These are phyloP conservation scores for Dictyostelium capitatum DNA, from an alignment of 78 protist species.

Conservation along the genomic window DNA sequence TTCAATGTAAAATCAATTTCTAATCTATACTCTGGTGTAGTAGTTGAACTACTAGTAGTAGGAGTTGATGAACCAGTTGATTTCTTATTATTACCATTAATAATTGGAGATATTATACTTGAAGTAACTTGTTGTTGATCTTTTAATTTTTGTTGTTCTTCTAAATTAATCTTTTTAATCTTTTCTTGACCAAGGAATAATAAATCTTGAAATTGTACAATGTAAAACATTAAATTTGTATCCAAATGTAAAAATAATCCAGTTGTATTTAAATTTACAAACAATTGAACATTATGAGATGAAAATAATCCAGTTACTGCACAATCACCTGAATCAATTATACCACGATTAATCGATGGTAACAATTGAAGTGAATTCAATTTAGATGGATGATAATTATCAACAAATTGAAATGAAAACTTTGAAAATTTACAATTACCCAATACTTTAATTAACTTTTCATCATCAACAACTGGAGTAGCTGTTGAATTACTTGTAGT, in stretches of 20 bases:
- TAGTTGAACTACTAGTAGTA: background rate
- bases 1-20: conserved; percentile 69
- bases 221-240: conserved; percentile 52
- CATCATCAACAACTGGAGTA: background rate
- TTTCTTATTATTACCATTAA: background rate
- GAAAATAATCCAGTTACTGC: conserved; percentile 42
- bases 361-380: conserved; percentile 27
- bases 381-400: conserved; percentile 62
- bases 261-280: conserved; percentile 56
- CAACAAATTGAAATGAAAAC: conserved; percentile 73
- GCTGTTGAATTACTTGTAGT: too few species aligned
- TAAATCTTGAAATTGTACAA: conserved; percentile 65
- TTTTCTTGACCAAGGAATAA: conserved; percentile 67
- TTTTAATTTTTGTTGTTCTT: conserved; percentile 14
- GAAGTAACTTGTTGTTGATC: conserved; percentile 8
- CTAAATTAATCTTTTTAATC: conserved; percentile 38
- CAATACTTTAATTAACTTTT: conserved; percentile 14
- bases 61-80: background rate
- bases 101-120: conserved; percentile 1
- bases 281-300: conserved; percentile 30
- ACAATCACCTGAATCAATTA: conserved; percentile 69
- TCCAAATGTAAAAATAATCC: conserved; percentile 75
- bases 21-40: conserved; percentile 35
- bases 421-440: conserved; percentile 75
- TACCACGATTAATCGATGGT: conserved; percentile 44